phyloP scores from a whole-genome alignment of 2,329 filamentous ascomycete genomes.

The Tolypocladium album region DNA sequence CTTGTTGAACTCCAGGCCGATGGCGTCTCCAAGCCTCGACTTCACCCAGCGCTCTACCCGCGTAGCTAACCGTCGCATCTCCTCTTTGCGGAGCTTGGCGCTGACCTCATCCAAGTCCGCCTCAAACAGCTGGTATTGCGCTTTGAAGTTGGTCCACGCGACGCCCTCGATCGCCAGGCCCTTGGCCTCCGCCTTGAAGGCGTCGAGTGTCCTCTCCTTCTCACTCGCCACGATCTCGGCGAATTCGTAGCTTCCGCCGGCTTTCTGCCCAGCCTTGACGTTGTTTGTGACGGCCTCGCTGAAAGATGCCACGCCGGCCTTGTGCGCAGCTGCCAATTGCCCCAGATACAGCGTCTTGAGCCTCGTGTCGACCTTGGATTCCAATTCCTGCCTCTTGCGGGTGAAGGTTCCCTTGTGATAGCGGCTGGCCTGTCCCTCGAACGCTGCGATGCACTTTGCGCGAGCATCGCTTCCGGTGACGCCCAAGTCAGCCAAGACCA shows the following conservation, averaged over 20 bases:
- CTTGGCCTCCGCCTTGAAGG: constrained; percentile 67
- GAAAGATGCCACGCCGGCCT: constrained; percentile 73
- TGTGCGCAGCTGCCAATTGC: constrained; percentile 84
- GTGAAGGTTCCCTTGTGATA: constrained; percentile 96
- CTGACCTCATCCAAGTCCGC: constrained; percentile 90
- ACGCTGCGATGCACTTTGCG: constrained; percentile 64
- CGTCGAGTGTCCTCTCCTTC: constrained; percentile 63
- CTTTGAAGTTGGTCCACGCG: constrained; percentile 76
- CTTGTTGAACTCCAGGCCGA: constrained; percentile 93
- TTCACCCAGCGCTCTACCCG: constrained; percentile 91
- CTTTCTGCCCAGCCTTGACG: constrained; percentile 89
- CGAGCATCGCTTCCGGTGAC: constrained; percentile 61
- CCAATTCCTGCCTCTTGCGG: constrained; percentile 75
- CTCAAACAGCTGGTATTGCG: constrained; percentile 69
- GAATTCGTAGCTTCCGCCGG: constrained; percentile 85
- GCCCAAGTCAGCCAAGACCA: constrained; percentile 67
- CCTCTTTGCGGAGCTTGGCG: constrained; percentile 74
- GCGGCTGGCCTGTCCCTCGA: constrained; percentile 80
- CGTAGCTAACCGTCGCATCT: constrained; percentile 87
- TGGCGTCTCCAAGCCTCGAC: constrained; percentile 73
- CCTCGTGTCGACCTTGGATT: constrained; percentile 76
- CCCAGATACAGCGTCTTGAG: constrained; percentile 80
- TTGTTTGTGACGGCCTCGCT: constrained; percentile 76
- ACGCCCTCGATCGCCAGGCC: constrained; percentile 68
- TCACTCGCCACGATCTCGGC: constrained; percentile 82